phyloP scores from a whole-genome alignment of 2,329 filamentous ascomycete species.

The Chaetomium strumarium region DNA sequence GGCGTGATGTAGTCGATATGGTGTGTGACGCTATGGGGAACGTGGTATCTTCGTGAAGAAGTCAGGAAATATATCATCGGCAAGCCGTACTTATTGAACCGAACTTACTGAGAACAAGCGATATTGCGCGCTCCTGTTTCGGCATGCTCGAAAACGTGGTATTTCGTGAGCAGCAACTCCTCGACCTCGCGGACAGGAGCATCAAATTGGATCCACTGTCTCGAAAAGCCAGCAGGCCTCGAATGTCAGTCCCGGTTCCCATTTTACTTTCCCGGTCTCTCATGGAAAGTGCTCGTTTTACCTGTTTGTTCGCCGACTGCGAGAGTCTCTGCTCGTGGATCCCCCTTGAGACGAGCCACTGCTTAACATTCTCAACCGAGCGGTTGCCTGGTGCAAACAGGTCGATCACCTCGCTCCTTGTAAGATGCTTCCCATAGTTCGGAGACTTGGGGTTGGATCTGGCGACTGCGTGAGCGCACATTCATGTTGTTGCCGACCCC shows the following conservation, averaged over 20 bases:
- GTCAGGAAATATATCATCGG: no score
- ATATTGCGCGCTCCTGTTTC: constrained; percentile 28
- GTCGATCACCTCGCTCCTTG: constrained; percentile 32
- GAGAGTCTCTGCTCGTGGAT: constrained; percentile 20
- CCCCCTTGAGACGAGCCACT: constrained; percentile 31
- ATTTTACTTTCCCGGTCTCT: no score
- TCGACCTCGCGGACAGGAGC: constrained; percentile 35
- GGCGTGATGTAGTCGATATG: constrained; percentile 54
- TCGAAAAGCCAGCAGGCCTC: neutral
- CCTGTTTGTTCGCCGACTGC: constrained; percentile 24
- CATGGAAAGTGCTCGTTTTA: neutral
- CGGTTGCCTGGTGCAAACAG: constrained; percentile 34
- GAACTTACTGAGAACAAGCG: constrained; percentile 20
- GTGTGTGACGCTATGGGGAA: constrained; percentile 40
- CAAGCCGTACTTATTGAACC: no score
- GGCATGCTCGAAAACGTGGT: constrained; percentile 36
- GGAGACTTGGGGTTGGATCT: constrained; percentile 32
- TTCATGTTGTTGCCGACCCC: no score
- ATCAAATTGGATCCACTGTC: constrained; percentile 39
- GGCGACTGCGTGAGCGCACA: neutral
- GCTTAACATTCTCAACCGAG: constrained; percentile 31
- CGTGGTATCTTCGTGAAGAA: constrained; percentile 37
- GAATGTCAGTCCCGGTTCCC: neutral
- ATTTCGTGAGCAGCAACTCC: constrained; percentile 35
- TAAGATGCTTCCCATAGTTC: constrained; percentile 37